Evolutionary conservation across 2,329 filamentous ascomycete genomes (phyloP).

Genomic region (Bimuria novae-zelandiae): DNA sequence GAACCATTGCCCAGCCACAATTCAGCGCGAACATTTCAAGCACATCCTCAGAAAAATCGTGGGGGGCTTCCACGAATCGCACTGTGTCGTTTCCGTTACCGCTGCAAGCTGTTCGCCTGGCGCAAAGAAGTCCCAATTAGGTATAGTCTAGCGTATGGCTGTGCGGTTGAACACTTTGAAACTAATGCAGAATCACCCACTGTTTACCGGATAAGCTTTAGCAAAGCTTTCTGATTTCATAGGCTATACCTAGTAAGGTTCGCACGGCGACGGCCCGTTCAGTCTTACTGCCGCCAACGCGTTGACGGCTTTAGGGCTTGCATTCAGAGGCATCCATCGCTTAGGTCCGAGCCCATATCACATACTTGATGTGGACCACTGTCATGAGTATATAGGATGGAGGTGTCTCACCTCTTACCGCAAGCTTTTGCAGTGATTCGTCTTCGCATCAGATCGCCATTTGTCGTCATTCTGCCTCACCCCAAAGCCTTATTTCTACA

Average conservation of each 20-base stretch:
- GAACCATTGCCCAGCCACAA: too few species aligned
- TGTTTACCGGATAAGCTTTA: not conserved
- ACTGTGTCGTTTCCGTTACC: too few species aligned
- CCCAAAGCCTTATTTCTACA: not conserved
- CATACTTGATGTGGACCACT: too few species aligned
- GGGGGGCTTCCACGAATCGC: too few species aligned
- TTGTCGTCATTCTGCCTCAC: not conserved
- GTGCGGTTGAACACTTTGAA: not conserved
- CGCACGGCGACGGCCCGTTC: not conserved
- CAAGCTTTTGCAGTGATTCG: not conserved
- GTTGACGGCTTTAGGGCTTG: not conserved
- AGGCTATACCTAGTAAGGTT: constrained; percentile 1
- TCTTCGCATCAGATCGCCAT: not conserved
- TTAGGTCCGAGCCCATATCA: not conserved
- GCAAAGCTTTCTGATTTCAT: not conserved
- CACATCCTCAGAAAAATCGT: too few species aligned
- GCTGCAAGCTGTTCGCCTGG: not conserved
- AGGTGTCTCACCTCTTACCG: not conserved
- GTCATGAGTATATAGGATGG: constrained; percentile 1
- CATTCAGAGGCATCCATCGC: not conserved
- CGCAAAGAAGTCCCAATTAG: not conserved
- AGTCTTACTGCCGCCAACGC: not conserved
- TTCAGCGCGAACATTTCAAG: too few species aligned
- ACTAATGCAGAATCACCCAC: not conserved
- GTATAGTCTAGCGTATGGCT: not conserved